phyloP scores from a whole-genome alignment of 176 grass and related monocot species.

The Bothriochloa decipiens region DNA sequence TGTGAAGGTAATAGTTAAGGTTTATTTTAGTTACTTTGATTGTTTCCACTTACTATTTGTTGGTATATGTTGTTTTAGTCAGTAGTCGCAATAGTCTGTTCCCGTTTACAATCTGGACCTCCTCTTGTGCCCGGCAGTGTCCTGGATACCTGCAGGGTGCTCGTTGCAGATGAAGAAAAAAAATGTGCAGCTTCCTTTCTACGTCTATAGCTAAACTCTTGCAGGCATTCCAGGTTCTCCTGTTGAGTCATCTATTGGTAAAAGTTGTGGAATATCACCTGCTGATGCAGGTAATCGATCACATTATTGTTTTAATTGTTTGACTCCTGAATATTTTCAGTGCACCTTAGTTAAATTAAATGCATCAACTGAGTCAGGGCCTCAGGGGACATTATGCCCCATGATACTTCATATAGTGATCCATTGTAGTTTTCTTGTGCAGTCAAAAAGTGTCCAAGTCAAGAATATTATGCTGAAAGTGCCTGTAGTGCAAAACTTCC shows the following conservation, averaged over 20 bases:
- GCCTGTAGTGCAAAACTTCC: background rate
- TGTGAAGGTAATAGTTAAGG: background rate
- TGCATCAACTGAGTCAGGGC: too few species aligned
- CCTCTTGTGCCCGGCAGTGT: background rate
- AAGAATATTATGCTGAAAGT: conserved; percentile 7
- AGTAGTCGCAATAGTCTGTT: background rate
- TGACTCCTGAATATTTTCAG: background rate
- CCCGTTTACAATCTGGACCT: background rate
- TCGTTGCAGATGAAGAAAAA: background rate
- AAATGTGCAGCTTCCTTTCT: background rate
- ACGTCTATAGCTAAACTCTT: background rate
- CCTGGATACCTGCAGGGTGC: background rate
- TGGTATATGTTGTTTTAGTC: background rate
- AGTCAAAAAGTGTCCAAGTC: background rate
- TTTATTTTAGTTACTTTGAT: background rate
- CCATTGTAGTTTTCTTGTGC: background rate
- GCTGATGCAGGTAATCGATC: conserved; percentile 9
- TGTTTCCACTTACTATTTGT: background rate
- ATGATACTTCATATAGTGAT: background rate
- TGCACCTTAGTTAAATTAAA: too few species aligned
- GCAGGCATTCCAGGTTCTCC: background rate
- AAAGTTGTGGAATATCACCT: background rate
- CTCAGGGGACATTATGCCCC: too few species aligned
- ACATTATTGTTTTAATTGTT: background rate
- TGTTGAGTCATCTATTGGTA: background rate